Conservation (phyloP, 2,329 filamentous ascomycete genomes). For the Cryphonectria radicalis region DNA sequence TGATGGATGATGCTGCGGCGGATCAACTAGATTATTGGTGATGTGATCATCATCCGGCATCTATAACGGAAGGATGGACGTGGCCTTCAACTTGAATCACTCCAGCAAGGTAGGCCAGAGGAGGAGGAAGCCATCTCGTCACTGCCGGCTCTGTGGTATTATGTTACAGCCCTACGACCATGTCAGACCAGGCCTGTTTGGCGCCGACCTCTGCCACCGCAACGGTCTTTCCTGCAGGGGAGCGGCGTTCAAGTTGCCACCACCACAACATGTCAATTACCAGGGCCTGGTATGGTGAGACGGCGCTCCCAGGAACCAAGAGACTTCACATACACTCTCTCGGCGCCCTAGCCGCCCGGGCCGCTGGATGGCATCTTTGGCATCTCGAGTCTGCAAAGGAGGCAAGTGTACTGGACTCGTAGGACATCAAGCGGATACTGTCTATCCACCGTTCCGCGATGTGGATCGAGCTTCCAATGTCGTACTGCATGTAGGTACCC, state of each 20-base stretch:
- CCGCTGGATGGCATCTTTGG: neutral
- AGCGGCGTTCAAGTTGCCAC: neutral
- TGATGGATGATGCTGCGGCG: neutral
- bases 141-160: neutral
- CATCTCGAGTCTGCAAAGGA: neutral
- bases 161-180: conserved; percentile 1
- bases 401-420: neutral
- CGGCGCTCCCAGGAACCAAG: neutral
- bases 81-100: neutral
- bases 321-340: neutral
- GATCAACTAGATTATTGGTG: conserved; percentile 6
- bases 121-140: neutral
- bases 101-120: neutral
- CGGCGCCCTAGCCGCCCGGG: neutral
- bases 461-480: conserved; percentile 7
- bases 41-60: neutral
- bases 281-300: neutral
- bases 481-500: conserved; percentile 9
- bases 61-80: conserved; percentile 19
- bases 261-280: neutral
- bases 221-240: conserved; percentile 10
- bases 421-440: conserved; percentile 12
- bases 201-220: neutral
- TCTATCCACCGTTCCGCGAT: conserved; percentile 26
- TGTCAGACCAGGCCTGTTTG: neutral